A percentile compares a stretch with the other conserved stretches of the same genome.
Evolutionary conservation across 495 filamentous ascomycete species (phyloP).

Genomic region (Trichocladium antarcticum): DNA sequence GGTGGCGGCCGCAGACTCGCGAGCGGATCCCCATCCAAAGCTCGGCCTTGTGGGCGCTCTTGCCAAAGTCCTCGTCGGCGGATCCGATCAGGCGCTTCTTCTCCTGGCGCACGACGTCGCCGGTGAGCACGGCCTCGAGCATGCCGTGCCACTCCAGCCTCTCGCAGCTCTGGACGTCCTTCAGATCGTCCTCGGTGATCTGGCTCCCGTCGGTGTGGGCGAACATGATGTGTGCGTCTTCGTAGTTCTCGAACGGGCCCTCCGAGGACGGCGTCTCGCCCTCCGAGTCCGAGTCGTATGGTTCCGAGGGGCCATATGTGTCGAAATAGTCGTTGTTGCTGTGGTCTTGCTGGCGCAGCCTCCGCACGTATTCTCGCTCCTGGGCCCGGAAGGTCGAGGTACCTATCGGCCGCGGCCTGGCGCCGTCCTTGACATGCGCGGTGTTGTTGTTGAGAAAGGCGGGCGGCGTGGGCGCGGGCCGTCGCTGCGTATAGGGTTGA

Average conservation of each 20-base stretch:
- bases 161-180: conserved; percentile 79
- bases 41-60: conserved; percentile 62
- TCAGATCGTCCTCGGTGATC: conserved; percentile 77
- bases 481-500: conserved; percentile 33
- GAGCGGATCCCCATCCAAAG: conserved; percentile 85
- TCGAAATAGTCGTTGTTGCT: conserved; percentile 70
- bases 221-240: conserved; percentile 87
- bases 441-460: conserved; percentile 33
- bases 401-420: conserved; percentile 70
- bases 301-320: conserved; percentile 50
- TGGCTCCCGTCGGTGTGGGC: conserved; percentile 73
- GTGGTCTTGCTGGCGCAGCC: conserved; percentile 45
- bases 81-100: conserved; percentile 87
- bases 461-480: conserved; percentile 21
- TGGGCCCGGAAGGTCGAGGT: conserved; percentile 48
- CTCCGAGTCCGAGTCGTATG: conserved; percentile 79
- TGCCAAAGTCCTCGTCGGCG: conserved; percentile 58
- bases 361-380: conserved; percentile 40
- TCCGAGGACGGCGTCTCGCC: conserved; percentile 74
- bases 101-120: conserved; percentile 94
- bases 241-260: conserved; percentile 69
- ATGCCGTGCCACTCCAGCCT: conserved; percentile 96
- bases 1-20: conserved; percentile 66
- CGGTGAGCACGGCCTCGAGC: conserved; percentile 88
- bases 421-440: conserved; percentile 66